These are phyloP conservation scores for Lentinula novae-zelandiae DNA, from an alignment of 1,284 basidiomycete genomes.

Conservation along the genomic window DNA sequence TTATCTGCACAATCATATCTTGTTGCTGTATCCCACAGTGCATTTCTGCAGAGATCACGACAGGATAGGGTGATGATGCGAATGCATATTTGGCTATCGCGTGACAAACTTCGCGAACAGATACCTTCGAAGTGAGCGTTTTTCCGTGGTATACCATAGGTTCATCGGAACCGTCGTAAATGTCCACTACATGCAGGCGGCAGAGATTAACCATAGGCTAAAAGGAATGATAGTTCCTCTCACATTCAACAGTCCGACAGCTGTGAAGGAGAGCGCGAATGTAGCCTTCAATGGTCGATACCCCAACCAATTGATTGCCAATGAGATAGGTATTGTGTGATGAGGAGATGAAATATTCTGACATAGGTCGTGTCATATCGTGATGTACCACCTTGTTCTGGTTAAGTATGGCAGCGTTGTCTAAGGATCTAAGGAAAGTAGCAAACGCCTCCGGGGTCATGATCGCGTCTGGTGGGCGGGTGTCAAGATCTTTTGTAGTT, in stretches of 20 bases:
- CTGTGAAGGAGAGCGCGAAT: constrained; percentile 89
- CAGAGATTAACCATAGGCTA: constrained; percentile 3
- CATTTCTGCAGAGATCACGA: constrained; percentile 94
- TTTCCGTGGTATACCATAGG: constrained; percentile 90
- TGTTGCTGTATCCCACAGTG: constrained; percentile 87
- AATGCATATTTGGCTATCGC: constrained; percentile 94
- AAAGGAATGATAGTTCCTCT: constrained; percentile 27
- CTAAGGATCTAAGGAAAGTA: constrained; percentile 69
- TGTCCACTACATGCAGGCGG: constrained; percentile 65
- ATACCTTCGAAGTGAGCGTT: constrained; percentile 86
- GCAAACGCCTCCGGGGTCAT: constrained; percentile 66
- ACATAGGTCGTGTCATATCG: constrained; percentile 80
- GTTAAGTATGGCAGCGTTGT: constrained; percentile 57
- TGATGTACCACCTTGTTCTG: constrained; percentile 42
- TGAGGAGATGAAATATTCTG: constrained; percentile 90
- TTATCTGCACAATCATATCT: constrained; percentile 75
- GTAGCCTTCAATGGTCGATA: constrained; percentile 94
- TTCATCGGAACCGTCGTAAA: constrained; percentile 86
- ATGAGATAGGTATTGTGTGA: constrained; percentile 98
- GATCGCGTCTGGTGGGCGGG: constrained; percentile 26
- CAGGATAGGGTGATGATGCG: constrained; percentile 87
- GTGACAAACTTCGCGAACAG: constrained; percentile 80
- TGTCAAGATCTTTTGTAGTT: constrained; percentile 26
- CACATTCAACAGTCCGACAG: constrained; percentile 90
- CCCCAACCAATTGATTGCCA: constrained; percentile 90